Evolutionary conservation across 176 grass and related monocot species (phyloP).

Genomic region (Alloteropsis semialata): DNA sequence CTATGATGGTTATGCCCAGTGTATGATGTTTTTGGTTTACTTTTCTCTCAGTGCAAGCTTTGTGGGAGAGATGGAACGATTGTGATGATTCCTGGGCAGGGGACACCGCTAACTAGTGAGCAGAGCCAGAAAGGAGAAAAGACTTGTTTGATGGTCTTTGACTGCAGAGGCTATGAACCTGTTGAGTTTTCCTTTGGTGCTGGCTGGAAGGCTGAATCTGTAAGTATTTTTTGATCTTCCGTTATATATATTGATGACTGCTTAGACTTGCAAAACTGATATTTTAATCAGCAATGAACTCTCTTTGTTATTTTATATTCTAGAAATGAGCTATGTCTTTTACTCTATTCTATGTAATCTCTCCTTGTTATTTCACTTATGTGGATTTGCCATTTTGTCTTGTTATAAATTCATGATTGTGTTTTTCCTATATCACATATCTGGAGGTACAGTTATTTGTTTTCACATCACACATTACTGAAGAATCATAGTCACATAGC

Average conservation of each 20-base stretch:
- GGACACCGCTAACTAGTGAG: slow-evolving; percentile 62
- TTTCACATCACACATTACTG: background rate
- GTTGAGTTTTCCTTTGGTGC: slow-evolving; percentile 70
- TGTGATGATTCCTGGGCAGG: slow-evolving; percentile 83
- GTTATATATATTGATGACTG: background rate
- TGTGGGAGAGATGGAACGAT: slow-evolving; percentile 90
- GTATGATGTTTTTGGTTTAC: slow-evolving; percentile 26
- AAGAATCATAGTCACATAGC: background rate
- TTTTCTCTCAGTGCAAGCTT: slow-evolving; percentile 82
- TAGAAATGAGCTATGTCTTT: background rate
- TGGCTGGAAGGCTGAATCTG: slow-evolving; percentile 89
- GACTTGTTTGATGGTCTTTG: slow-evolving; percentile 81
- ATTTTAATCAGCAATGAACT: background rate
- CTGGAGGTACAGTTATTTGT: background rate
- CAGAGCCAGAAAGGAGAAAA: slow-evolving; percentile 52
- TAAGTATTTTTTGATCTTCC: slow-evolving; percentile 41
- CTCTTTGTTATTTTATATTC: background rate
- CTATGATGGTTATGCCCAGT: background rate
- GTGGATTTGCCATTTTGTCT: background rate
- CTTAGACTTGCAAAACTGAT: background rate
- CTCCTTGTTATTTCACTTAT: background rate
- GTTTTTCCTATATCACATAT: background rate
- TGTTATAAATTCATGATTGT: background rate
- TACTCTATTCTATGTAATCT: background rate
- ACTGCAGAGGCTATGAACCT: slow-evolving; percentile 90